phyloP scores from a whole-genome alignment of 768 basidiomycete genomes.

The Fistulinella prunicolor region DNA sequence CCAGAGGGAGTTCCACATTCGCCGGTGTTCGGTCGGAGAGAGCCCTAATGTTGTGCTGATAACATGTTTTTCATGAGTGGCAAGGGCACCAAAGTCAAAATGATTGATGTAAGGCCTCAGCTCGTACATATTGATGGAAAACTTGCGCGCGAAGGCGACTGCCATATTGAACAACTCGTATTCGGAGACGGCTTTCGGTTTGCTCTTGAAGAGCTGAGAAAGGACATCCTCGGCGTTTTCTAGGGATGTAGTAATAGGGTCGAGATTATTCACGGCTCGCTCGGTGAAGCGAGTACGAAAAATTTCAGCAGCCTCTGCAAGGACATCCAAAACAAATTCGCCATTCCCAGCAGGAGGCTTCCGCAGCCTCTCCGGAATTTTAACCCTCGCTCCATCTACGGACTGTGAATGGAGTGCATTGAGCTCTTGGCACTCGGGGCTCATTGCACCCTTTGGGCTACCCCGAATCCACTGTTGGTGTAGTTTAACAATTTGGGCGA shows the following conservation, averaged over 20 bases:
- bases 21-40: conserved; percentile 39
- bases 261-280: conserved; percentile 21
- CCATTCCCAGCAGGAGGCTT: conserved; percentile 43
- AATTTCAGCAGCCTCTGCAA: conserved; percentile 43
- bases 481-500: conserved; percentile 54
- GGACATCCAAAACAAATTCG: conserved; percentile 51
- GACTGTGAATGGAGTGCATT: conserved; percentile 70
- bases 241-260: conserved; percentile 26
- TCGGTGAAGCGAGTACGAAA: conserved; percentile 47
- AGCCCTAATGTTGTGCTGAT: conserved; percentile 43
- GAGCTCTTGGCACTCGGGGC: conserved; percentile 65
- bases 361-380: conserved; percentile 32
- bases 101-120: conserved; percentile 44
- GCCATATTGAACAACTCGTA: conserved; percentile 58
- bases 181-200: conserved; percentile 56
- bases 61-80: conserved; percentile 51
- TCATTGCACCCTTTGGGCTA: conserved; percentile 55
- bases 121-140: conserved; percentile 39
- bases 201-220: conserved; percentile 44
- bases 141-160: conserved; percentile 41
- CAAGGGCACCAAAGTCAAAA: conserved; percentile 56
- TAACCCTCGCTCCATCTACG: conserved; percentile 60
- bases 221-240: conserved; percentile 43
- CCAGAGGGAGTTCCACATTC: conserved; percentile 63
- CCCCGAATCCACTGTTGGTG: conserved; percentile 59